Evolutionary conservation across 225 moss, liverwort and hornwort genomes (phyloP).

Genomic region (Climacium dendroides): DNA sequence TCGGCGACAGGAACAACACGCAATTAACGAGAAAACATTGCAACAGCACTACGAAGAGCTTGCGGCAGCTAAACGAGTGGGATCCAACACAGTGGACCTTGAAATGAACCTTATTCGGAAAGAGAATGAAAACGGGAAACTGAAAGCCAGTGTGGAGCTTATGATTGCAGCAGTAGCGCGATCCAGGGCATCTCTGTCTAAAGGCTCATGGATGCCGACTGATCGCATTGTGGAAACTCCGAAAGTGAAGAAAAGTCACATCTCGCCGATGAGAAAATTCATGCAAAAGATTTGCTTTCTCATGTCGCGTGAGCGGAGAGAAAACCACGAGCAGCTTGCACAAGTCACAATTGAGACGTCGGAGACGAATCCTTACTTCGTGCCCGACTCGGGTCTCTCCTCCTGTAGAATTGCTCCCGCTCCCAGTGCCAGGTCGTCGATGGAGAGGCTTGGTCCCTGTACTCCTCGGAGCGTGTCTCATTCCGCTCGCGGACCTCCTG

Average conservation of each 20-base stretch:
- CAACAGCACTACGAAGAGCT: conserved; percentile 18
- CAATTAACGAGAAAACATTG: conserved; percentile 12
- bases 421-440: not conserved
- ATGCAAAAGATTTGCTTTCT: not conserved
- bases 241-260: not conserved
- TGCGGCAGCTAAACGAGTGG: not conserved
- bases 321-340: not conserved
- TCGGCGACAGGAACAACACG: conserved; percentile 1
- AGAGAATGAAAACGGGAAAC: conserved; percentile 21
- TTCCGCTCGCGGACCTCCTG: not conserved
- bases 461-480: not conserved
- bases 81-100: conserved; percentile 16
- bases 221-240: not conserved
- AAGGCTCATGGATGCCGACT: not conserved
- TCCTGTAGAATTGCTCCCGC: not conserved
- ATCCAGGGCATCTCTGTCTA: conserved; percentile 5
- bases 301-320: not conserved
- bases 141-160: conserved; percentile 26
- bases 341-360: not conserved
- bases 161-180: conserved; percentile 28
- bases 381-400: not conserved
- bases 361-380: not conserved
- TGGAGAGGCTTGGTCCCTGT: not conserved
- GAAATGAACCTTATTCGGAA: conserved; percentile 22
- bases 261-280: not conserved